These are phyloP conservation scores for Hypoxylon sp. DNA, from an alignment of 2,329 filamentous ascomycete genomes.

Conservation along the genomic window DNA sequence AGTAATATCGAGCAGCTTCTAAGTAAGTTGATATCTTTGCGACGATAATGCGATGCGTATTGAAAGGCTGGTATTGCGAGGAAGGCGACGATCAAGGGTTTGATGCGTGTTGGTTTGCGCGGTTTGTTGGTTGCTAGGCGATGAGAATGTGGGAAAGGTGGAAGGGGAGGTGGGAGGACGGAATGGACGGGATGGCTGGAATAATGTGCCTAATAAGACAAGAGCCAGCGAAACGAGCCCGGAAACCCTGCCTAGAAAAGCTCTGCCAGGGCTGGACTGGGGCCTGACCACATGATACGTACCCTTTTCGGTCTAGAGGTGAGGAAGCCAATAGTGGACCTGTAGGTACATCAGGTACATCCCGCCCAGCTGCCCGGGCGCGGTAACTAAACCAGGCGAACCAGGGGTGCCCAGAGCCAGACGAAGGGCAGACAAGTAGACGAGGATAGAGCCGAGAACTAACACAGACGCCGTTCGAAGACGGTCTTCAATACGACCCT, in stretches of 20 bases:
- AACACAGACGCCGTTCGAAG: conserved; percentile 15
- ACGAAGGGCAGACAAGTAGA: too few relatives aligned
- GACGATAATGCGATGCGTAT: conserved; percentile 11
- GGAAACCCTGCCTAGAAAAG: conserved; percentile 1
- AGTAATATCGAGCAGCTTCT: conserved; percentile 2
- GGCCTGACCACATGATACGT: conserved; percentile 41
- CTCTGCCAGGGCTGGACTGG: conserved; percentile 30
- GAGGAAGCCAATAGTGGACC: conserved; percentile 35
- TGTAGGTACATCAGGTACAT: too few relatives aligned
- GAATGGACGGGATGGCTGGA: conserved; percentile 36
- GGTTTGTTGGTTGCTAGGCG: conserved; percentile 21
- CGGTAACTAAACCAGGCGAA: conserved; percentile 10
- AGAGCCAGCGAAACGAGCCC: conserved; percentile 23
- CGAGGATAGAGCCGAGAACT: conserved; percentile 17
- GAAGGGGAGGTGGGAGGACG: conserved; percentile 33
- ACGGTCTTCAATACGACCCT: conserved; percentile 32
- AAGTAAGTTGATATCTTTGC: not conserved
- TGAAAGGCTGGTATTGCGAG: conserved; percentile 18
- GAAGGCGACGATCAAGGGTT: conserved; percentile 22
- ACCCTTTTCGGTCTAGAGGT: conserved; percentile 40
- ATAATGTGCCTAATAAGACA: conserved; percentile 45
- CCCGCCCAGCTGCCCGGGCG: not conserved
- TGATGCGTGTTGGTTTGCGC: too few relatives aligned
- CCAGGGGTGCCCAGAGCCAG: too few relatives aligned
- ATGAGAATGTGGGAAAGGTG: conserved; percentile 37